Percentiles rank a stretch among this genome's conserved stretches.
Conservation (phyloP, 257 asterid species). For the Petrea volubilis region DNA sequence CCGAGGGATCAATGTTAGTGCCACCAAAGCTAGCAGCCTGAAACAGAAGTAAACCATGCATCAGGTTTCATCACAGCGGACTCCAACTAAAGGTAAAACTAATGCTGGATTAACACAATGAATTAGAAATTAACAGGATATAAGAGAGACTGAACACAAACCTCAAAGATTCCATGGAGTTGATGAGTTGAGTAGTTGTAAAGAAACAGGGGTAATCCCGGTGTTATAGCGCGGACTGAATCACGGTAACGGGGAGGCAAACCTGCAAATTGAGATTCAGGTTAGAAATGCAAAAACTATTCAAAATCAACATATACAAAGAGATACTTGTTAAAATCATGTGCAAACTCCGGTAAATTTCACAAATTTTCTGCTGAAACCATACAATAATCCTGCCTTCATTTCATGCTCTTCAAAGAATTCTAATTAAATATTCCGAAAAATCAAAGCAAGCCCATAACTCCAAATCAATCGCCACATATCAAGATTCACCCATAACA, state of each 20-base stretch:
- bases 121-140: background rate
- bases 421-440: background rate
- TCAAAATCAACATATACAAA: background rate
- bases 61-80: background rate
- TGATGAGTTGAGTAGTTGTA: slow-evolving; percentile 94
- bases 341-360: too few species aligned
- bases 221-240: slow-evolving; percentile 89
- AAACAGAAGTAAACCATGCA: background rate
- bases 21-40: slow-evolving; percentile 99
- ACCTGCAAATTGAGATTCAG: slow-evolving; percentile 41
- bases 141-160: slow-evolving; percentile 39
- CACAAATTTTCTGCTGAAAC: background rate
- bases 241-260: slow-evolving; percentile 93
- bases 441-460: too few species aligned
- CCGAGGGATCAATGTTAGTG: slow-evolving; percentile 84
- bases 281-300: background rate
- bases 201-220: slow-evolving; percentile 87
- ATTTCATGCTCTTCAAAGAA: background rate
- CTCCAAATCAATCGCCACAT: too few species aligned
- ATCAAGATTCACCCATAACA: background rate
- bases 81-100: too few species aligned
- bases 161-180: slow-evolving; percentile 96
- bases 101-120: too few species aligned
- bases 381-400: background rate
- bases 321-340: too few species aligned